A percentile compares a stretch with the other conserved stretches of the same genome.
Conservation (phyloP, 2,329 filamentous ascomycete species). For the Epichloe elymi region DNA sequence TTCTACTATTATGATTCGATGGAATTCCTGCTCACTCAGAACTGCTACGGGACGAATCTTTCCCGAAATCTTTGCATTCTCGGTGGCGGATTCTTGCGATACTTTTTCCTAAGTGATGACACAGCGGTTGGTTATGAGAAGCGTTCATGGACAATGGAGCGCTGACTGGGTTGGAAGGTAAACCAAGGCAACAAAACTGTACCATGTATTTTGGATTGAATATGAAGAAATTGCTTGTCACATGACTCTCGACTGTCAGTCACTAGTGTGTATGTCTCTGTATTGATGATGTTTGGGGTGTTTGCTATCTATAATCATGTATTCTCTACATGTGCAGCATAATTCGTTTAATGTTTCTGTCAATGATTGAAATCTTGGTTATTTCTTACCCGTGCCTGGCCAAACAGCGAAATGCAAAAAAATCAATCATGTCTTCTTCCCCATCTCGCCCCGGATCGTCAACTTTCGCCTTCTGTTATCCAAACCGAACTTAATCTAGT, state of each 20-base stretch:
- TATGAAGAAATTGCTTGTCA: not conserved
- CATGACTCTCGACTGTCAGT: no score
- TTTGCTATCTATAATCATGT: no score
- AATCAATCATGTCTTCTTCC: not conserved
- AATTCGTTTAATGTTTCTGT: no score
- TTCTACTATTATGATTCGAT: no score
- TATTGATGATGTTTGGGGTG: no score
- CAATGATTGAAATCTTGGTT: not conserved
- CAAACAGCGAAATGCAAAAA: not conserved
- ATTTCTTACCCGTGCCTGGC: not conserved
- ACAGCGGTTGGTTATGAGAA: not conserved
- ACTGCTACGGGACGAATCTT: no score
- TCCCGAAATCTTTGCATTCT: no score
- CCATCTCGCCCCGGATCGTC: not conserved
- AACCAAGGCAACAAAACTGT: not conserved
- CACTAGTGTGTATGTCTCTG: no score
- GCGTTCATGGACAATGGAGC: not conserved
- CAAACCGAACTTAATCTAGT: conserved; percentile 21
- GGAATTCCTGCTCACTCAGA: no score
- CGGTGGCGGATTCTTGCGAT: no score
- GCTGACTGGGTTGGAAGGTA: not conserved
- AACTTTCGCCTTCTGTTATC: not conserved
- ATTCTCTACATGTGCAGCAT: no score
- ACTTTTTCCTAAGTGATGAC: not conserved
- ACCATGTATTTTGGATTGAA: not conserved